phyloP scores from a whole-genome alignment of 2,329 filamentous ascomycete species.

The Blastomyces gilchristii region DNA sequence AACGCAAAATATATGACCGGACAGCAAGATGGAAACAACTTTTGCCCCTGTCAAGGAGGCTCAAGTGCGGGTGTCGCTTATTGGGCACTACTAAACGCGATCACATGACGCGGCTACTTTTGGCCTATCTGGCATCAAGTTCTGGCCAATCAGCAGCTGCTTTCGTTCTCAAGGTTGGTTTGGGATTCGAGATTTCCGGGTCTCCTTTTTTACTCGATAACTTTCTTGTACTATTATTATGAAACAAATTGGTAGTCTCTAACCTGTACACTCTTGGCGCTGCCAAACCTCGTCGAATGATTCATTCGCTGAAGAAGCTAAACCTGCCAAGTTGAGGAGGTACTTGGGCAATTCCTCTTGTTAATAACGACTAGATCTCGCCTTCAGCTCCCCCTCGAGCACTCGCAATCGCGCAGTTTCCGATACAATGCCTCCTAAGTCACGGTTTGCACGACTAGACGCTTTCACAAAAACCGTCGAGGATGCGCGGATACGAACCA shows the following conservation, averaged over 20 bases:
- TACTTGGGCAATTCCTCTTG: neutral
- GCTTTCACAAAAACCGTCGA: slow-evolving; percentile 99
- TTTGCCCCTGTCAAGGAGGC: neutral
- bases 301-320: neutral
- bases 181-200: neutral
- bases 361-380: neutral
- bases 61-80: neutral
- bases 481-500: slow-evolving; percentile 91
- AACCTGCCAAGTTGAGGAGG: neutral
- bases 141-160: slow-evolving; percentile 7
- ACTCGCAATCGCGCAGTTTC: slow-evolving; percentile 5
- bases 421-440: slow-evolving; percentile 68
- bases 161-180: neutral
- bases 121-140: neutral
- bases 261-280: neutral
- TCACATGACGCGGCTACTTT: slow-evolving; percentile 3
- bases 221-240: neutral
- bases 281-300: neutral
- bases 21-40: neutral
- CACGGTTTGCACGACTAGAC: slow-evolving; percentile 89
- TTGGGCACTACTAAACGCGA: neutral
- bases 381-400: neutral
- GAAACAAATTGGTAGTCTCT: neutral
- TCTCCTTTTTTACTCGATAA: neutral
- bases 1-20: neutral